Evolutionary conservation across 179 eudicot genomes (phyloP).

Genomic region (Gypsophila paniculata): DNA sequence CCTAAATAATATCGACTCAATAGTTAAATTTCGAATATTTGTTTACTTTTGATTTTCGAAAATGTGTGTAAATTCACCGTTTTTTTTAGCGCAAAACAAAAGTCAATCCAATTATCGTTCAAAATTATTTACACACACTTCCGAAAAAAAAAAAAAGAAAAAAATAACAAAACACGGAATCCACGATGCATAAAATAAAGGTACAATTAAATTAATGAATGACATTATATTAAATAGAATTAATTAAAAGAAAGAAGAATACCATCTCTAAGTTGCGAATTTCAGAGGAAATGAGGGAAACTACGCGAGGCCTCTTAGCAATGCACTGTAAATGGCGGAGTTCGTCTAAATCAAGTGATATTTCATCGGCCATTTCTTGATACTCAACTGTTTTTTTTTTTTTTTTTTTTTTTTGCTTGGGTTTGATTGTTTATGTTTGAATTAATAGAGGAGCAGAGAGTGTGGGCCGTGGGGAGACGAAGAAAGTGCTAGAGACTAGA

Average conservation of each 20-base stretch:
- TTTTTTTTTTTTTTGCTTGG: background rate
- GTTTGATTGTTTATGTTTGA: background rate
- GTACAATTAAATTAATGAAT: background rate
- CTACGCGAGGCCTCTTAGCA: conserved; percentile 70
- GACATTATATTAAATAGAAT: background rate
- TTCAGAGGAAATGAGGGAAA: conserved; percentile 68
- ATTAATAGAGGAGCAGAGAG: background rate
- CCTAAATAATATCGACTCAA: too few relatives aligned
- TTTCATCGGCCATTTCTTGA: conserved; percentile 56
- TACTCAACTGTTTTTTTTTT: background rate
- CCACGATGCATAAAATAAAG: too few relatives aligned
- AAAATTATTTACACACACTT: too few relatives aligned
- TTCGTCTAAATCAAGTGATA: conserved; percentile 60
- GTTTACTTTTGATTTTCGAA: too few relatives aligned
- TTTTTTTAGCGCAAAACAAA: too few relatives aligned
- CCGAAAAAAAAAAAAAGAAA: too few relatives aligned
- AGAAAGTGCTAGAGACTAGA: background rate
- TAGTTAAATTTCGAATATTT: too few relatives aligned
- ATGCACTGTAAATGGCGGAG: conserved; percentile 58
- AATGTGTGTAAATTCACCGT: too few relatives aligned
- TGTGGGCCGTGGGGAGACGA: too few relatives aligned
- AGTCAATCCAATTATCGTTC: too few relatives aligned
- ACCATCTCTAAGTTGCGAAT: conserved; percentile 68
- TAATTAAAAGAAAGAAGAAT: background rate
- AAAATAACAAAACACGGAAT: too few relatives aligned